Evolutionary conservation across 1,139 yeast genomes (phyloP).

Genomic region (Lodderomyces metapsilosis): DNA sequence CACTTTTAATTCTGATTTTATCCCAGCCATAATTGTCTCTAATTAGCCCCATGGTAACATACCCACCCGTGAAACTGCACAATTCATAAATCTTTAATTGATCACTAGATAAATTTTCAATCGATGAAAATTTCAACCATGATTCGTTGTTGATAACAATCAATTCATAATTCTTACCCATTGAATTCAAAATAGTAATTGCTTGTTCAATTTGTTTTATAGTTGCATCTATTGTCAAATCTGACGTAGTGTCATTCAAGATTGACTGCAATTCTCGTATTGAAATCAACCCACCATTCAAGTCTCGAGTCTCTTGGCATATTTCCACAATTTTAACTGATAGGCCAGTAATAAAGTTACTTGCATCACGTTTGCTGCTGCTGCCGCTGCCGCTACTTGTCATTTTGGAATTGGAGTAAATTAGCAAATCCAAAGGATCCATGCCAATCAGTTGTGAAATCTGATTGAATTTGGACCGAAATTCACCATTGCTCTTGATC

Average conservation of each 20-base stretch:
- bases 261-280: constrained; percentile 53
- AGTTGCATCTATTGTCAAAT: constrained; percentile 18
- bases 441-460: constrained; percentile 79
- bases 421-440: constrained; percentile 67
- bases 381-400: not conserved
- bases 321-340: constrained; percentile 73
- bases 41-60: constrained; percentile 60
- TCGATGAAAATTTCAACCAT: constrained; percentile 41
- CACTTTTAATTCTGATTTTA: constrained; percentile 55
- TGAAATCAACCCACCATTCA: constrained; percentile 79
- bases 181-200: constrained; percentile 19
- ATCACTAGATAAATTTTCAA: constrained; percentile 47
- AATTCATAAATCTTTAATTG: constrained; percentile 70
- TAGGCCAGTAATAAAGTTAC: constrained; percentile 62
- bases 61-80: constrained; percentile 66
- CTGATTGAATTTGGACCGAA: constrained; percentile 67
- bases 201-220: constrained; percentile 22
- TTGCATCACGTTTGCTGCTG: constrained; percentile 20
- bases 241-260: constrained; percentile 14
- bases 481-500: constrained; percentile 60
- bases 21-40: constrained; percentile 78
- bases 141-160: constrained; percentile 31
- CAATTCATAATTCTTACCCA: constrained; percentile 41
- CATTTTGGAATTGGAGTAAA: constrained; percentile 22
- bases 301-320: constrained; percentile 65